Conservation (phyloP, 768 basidiomycete genomes). For the Kwoniella bestiolae region DNA sequence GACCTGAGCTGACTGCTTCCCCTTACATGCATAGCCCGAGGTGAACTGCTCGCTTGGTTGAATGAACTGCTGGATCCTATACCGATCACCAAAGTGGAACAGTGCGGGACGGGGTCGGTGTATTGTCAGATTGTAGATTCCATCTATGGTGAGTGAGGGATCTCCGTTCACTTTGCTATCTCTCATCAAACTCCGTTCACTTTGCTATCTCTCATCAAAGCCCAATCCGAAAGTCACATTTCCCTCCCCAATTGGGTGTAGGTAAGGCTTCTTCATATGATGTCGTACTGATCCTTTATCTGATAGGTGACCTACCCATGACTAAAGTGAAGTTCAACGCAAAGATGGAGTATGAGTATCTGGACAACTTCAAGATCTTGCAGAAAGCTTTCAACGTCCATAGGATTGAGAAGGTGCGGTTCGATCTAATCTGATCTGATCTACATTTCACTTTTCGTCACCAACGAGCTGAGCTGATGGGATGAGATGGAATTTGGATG, state of each 20-base stretch:
- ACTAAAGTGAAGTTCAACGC: slow-evolving; percentile 91
- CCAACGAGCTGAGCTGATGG: too few species aligned
- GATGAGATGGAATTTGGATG: not conserved
- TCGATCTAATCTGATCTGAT: too few species aligned
- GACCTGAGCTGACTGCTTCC: not conserved
- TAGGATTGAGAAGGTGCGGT: slow-evolving; percentile 88
- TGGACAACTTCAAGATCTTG: slow-evolving; percentile 93
- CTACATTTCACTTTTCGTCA: too few species aligned
- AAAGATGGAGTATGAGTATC: slow-evolving; percentile 88
- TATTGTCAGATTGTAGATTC: slow-evolving; percentile 96
- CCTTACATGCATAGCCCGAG: slow-evolving; percentile 54
- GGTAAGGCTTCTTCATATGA: too few species aligned
- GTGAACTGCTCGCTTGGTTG: slow-evolving; percentile 88
- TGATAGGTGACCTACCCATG: slow-evolving; percentile 85
- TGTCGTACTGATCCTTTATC: not conserved
- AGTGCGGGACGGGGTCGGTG: slow-evolving; percentile 73
- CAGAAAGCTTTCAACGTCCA: slow-evolving; percentile 89
- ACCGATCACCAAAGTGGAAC: slow-evolving; percentile 89
- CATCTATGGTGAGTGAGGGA: slow-evolving; percentile 81
- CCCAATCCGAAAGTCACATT: too few species aligned
- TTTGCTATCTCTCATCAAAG: too few species aligned
- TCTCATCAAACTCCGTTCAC: too few species aligned
- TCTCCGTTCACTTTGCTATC: too few species aligned
- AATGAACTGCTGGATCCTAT: slow-evolving; percentile 78
- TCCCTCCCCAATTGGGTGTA: too few species aligned